phyloP scores from a whole-genome alignment of 306 rosid genomes.

The Gillenia trifoliata region DNA sequence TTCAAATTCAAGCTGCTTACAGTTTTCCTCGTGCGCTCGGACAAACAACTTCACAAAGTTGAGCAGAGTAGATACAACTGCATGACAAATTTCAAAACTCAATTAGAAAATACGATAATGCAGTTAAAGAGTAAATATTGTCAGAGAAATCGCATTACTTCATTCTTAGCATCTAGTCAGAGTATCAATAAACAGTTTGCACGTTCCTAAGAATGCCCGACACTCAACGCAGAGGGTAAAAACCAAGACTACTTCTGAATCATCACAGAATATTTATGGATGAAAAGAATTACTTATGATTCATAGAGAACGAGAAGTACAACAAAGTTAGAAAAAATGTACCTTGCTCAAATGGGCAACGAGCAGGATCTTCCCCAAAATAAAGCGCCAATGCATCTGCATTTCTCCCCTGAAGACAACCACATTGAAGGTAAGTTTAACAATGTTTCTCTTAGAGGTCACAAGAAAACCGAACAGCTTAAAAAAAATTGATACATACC shows the following conservation, averaged over 20 bases:
- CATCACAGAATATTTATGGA: not conserved
- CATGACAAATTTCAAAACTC: conserved; percentile 1
- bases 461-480: conserved; percentile 11
- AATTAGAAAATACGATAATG: not conserved
- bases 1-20: conserved; percentile 62
- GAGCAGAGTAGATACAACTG: conserved; percentile 66
- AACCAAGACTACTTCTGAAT: not conserved
- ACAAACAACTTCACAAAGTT: conserved; percentile 74
- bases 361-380: conserved; percentile 83
- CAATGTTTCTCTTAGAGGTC: conserved; percentile 3
- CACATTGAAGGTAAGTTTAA: conserved; percentile 19
- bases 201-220: not conserved
- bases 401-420: conserved; percentile 66
- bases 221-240: not conserved
- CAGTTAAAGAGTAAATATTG: not conserved
- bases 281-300: not conserved
- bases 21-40: conserved; percentile 60
- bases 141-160: not conserved
- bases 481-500: conserved; percentile 44
- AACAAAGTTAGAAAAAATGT: not conserved
- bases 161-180: not conserved
- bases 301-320: not conserved
- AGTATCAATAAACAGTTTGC: not conserved
- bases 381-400: conserved; percentile 81
- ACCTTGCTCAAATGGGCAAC: conserved; percentile 85